Percentiles rank a stretch among this genome's conserved stretches.
phyloP scores from a whole-genome alignment of 2,329 filamentous ascomycete species.

The Penicillium sp. region DNA sequence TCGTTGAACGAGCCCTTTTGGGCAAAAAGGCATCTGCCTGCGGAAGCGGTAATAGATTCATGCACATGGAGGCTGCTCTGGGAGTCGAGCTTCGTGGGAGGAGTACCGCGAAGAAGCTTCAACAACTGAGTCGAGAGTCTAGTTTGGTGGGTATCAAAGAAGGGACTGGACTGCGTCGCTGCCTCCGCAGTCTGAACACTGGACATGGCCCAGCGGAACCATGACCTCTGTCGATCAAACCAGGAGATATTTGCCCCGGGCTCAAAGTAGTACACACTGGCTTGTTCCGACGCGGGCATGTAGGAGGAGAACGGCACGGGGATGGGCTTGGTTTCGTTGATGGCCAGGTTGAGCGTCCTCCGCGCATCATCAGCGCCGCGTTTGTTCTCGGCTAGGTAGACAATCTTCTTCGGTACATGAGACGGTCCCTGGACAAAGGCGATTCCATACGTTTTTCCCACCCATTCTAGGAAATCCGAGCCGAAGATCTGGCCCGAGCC shows the following conservation, averaged over 20 bases:
- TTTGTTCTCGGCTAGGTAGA: conserved; percentile 33
- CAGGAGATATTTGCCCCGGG: conserved; percentile 25
- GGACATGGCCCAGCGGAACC: conserved; percentile 38
- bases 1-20: conserved; percentile 21
- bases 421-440: conserved; percentile 22
- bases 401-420: conserved; percentile 23
- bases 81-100: not conserved
- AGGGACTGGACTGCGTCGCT: conserved; percentile 15
- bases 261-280: conserved; percentile 24
- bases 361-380: conserved; percentile 30
- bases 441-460: conserved; percentile 30
- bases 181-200: conserved; percentile 19
- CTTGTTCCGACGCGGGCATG: conserved; percentile 25
- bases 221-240: conserved; percentile 30
- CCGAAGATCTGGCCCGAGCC: conserved; percentile 19
- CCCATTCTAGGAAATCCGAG: conserved; percentile 30
- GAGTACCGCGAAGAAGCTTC: conserved; percentile 24
- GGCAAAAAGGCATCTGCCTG: conserved; percentile 39
- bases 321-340: conserved; percentile 16
- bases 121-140: conserved; percentile 31
- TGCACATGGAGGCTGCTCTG: conserved; percentile 13
- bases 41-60: conserved; percentile 35
- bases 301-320: conserved; percentile 35
- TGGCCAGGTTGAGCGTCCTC: conserved; percentile 32
- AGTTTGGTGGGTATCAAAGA: conserved; percentile 30